Conservation (phyloP, 805 yeast species). For the Yarrowia sp. region DNA sequence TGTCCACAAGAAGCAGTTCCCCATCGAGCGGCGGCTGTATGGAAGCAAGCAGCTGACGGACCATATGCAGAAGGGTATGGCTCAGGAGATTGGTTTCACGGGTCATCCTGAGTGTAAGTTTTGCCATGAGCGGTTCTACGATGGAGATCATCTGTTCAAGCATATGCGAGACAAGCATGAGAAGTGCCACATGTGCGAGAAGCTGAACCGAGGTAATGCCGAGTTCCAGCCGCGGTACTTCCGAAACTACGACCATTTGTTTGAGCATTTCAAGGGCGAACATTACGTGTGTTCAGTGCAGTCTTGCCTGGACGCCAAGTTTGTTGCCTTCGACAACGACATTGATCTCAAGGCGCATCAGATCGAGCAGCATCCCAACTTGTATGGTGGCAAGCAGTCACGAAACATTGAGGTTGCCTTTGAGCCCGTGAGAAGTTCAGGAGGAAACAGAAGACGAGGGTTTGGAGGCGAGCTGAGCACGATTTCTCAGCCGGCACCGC, state of each 20-base stretch:
- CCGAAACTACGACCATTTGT: slow-evolving; percentile 69
- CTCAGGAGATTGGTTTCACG: slow-evolving; percentile 64
- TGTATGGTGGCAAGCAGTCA: slow-evolving; percentile 43
- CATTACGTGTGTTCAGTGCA: slow-evolving; percentile 80
- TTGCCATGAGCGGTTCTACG: slow-evolving; percentile 77
- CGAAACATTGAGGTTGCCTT: slow-evolving; percentile 11
- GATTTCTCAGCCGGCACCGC: slow-evolving; percentile 39
- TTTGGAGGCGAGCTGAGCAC: slow-evolving; percentile 66
- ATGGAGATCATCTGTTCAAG: slow-evolving; percentile 77
- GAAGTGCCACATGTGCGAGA: slow-evolving; percentile 84
- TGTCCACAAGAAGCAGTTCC: slow-evolving; percentile 71
- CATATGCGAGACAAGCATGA: slow-evolving; percentile 87
- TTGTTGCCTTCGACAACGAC: slow-evolving; percentile 87
- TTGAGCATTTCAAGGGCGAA: slow-evolving; percentile 65
- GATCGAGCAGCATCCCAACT: slow-evolving; percentile 72
- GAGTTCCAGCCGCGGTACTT: slow-evolving; percentile 67
- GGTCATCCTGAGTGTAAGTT: slow-evolving; percentile 91
- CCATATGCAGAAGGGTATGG: slow-evolving; percentile 66
- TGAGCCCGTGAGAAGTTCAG: neutral
- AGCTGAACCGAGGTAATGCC: slow-evolving; percentile 44
- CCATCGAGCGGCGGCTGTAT: slow-evolving; percentile 64
- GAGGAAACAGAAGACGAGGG: slow-evolving; percentile 35
- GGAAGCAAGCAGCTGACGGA: slow-evolving; percentile 58
- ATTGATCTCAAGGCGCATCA: slow-evolving; percentile 85
- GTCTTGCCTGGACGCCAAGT: slow-evolving; percentile 79